A percentile compares a stretch with the other conserved stretches of the same genome.
phyloP scores from a whole-genome alignment of 805 yeast genomes.

The Yueomyces sinensis region DNA sequence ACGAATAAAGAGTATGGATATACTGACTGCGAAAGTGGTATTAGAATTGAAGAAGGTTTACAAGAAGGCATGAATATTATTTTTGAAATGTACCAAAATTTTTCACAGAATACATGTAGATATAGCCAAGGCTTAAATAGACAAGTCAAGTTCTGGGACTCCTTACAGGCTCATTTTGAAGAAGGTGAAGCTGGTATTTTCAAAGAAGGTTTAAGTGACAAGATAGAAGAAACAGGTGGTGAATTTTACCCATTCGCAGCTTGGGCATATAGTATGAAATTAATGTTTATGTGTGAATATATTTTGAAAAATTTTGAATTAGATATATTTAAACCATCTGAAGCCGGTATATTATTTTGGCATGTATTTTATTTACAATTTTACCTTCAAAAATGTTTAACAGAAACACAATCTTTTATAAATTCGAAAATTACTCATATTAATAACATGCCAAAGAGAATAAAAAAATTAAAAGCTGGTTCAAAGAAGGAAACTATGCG shows the following conservation, averaged over 20 bases:
- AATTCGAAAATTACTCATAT: constrained; percentile 23
- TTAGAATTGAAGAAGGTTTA: constrained; percentile 11
- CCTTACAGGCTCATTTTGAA: constrained; percentile 67
- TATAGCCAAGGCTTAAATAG: constrained; percentile 65
- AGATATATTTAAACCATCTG: constrained; percentile 61
- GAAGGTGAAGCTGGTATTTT: constrained; percentile 33
- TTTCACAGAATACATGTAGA: constrained; percentile 61
- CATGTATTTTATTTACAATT: constrained; percentile 39
- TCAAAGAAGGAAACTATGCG: constrained; percentile 33
- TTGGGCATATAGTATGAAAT: constrained; percentile 54
- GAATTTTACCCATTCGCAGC: constrained; percentile 56
- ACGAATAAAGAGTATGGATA: constrained; percentile 2
- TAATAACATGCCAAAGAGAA: constrained; percentile 25
- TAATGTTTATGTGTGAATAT: constrained; percentile 60
- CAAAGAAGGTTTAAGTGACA: constrained; percentile 14
- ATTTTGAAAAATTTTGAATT: constrained; percentile 62
- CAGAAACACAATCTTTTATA: constrained; percentile 23
- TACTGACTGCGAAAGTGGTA: constrained; percentile 1
- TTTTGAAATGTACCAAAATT: constrained; percentile 30
- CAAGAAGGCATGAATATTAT: constrained; percentile 36
- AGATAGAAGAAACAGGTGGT: constrained; percentile 5
- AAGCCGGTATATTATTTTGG: constrained; percentile 56
- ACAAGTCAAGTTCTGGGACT: constrained; percentile 53
- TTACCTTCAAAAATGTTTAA: constrained; percentile 32
- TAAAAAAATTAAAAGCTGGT: constrained; percentile 37